Percentiles rank a stretch among this genome's conserved stretches.
Conservation (phyloP, 176 grass and related monocot species). For the Calamus simplicifolius region DNA sequence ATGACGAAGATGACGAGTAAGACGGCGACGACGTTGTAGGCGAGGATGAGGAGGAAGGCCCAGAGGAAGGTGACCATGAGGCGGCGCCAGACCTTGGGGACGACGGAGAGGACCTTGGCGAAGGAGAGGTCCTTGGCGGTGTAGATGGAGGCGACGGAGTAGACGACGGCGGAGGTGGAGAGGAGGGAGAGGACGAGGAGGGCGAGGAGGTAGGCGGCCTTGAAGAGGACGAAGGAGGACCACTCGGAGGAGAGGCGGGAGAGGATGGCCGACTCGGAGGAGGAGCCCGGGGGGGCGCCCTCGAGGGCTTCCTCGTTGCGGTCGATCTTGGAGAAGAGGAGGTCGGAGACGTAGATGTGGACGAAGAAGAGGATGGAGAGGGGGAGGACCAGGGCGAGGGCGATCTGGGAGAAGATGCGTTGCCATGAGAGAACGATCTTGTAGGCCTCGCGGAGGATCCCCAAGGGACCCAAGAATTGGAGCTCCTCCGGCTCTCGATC, state of each 20-base stretch:
- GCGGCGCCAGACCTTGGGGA: conserved; percentile 80
- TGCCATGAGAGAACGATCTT: conserved; percentile 45
- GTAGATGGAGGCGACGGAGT: conserved; percentile 87
- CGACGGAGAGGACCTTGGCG: conserved; percentile 70
- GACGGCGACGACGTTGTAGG: conserved; percentile 36
- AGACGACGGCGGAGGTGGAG: conserved; percentile 76
- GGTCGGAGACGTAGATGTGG: conserved; percentile 80
- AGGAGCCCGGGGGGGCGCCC: conserved; percentile 35
- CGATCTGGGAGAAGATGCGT: conserved; percentile 59
- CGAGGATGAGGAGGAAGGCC: conserved; percentile 76
- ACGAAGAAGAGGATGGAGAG: conserved; percentile 67
- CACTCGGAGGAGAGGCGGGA: conserved; percentile 47
- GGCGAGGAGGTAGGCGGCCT: conserved; percentile 65
- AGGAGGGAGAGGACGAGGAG: conserved; percentile 83
- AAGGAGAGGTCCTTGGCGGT: conserved; percentile 78
- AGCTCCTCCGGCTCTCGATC: conserved; percentile 84
- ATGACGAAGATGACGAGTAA: conserved; percentile 27
- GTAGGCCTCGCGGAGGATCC: conserved; percentile 38
- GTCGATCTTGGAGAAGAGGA: conserved; percentile 68
- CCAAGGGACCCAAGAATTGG: conserved; percentile 56
- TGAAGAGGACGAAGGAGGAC: conserved; percentile 59
- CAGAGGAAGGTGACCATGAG: conserved; percentile 74
- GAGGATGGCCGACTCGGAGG: conserved; percentile 38
- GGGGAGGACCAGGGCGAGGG: conserved; percentile 57
- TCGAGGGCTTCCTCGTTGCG: conserved; percentile 58